Conservation (phyloP, 345 rosid genomes). For the Aquilaria malaccensis region DNA sequence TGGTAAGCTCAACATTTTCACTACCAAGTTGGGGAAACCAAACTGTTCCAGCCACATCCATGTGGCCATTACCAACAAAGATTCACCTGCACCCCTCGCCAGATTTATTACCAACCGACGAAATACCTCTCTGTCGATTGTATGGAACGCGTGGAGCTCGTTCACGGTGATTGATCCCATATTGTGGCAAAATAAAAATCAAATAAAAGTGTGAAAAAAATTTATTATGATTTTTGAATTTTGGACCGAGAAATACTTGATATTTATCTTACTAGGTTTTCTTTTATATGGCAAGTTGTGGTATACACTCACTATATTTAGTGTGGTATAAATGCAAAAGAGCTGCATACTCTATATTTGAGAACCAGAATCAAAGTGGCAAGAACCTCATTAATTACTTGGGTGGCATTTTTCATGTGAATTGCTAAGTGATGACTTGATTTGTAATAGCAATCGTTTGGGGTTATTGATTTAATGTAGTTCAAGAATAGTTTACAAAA, state of each 20-base stretch:
- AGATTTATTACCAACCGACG: conserved; percentile 27
- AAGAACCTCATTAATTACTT: no score
- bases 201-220: not conserved
- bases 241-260: not conserved
- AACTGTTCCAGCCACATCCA: conserved; percentile 47
- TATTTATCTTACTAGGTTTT: not conserved
- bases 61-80: conserved; percentile 28
- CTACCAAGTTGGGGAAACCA: conserved; percentile 26
- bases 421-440: no score
- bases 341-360: not conserved
- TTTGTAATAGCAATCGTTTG: no score
- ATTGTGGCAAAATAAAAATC: conserved; percentile 3
- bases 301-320: not conserved
- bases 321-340: conserved; percentile 8
- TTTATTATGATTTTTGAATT: not conserved
- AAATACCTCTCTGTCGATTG: conserved; percentile 33
- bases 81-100: conserved; percentile 25
- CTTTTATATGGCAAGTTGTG: conserved; percentile 6
- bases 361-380: no score
- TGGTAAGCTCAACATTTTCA: conserved; percentile 15
- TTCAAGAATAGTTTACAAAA: no score
- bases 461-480: no score
- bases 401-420: no score
- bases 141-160: conserved; percentile 26
- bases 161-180: conserved; percentile 27